Conservation (phyloP, 306 rosid genomes). For the Vigna unguiculata region DNA sequence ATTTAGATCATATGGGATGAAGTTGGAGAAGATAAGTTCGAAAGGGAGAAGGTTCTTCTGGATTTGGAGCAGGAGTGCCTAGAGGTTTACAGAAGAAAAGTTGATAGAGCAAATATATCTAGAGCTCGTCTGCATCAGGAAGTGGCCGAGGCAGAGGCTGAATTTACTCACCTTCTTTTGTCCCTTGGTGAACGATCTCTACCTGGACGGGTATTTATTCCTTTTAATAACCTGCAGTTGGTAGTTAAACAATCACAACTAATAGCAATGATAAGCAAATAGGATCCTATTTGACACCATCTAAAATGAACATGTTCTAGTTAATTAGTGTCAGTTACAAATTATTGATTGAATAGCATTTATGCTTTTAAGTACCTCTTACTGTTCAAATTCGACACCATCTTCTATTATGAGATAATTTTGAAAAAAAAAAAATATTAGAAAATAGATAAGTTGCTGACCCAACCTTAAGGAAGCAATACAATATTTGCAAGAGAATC, state of each 20-base stretch:
- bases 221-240: constrained; percentile 20
- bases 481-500: constrained; percentile 11
- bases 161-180: constrained; percentile 92
- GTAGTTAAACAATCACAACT: constrained; percentile 41
- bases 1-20: constrained; percentile 95
- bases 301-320: not conserved
- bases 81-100: constrained; percentile 83
- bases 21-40: constrained; percentile 92
- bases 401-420: constrained; percentile 8
- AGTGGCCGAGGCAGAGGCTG: constrained; percentile 97
- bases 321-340: not conserved
- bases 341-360: constrained; percentile 16
- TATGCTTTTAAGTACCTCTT: not conserved
- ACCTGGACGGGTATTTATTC: constrained; percentile 82
- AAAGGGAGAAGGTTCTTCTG: constrained; percentile 84
- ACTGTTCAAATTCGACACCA: constrained; percentile 15
- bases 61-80: constrained; percentile 94
- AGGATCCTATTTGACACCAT: constrained; percentile 11
- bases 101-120: constrained; percentile 81
- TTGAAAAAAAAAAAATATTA: constrained; percentile 16
- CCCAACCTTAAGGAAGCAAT: constrained; percentile 13
- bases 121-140: constrained; percentile 95
- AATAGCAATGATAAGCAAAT: constrained; percentile 27
- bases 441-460: constrained; percentile 20
- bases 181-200: constrained; percentile 94